Conservation (phyloP, 2,329 filamentous ascomycete genomes). For the Ophiognomonia clavigignenti-juglandacearum region DNA sequence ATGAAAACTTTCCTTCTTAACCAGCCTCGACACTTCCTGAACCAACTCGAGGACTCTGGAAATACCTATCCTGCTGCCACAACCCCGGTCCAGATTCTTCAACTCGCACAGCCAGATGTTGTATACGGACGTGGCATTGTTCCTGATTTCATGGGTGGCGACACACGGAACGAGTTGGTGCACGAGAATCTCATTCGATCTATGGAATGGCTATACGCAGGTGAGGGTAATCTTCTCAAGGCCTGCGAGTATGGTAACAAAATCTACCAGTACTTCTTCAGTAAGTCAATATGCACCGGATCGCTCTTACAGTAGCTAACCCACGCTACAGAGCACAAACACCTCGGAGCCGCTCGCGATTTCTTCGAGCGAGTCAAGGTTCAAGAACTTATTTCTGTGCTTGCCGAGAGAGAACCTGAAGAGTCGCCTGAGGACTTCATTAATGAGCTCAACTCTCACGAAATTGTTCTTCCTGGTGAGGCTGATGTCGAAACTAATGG, state of each 20-base stretch:
- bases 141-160: slow-evolving; percentile 66
- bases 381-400: slow-evolving; percentile 39
- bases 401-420: slow-evolving; percentile 31
- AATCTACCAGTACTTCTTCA: slow-evolving; percentile 78
- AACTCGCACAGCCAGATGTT: slow-evolving; percentile 44
- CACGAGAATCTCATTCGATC: slow-evolving; percentile 65
- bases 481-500: slow-evolving; percentile 25
- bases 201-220: slow-evolving; percentile 78
- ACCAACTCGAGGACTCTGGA: slow-evolving; percentile 37
- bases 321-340: slow-evolving; percentile 36
- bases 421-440: slow-evolving; percentile 39
- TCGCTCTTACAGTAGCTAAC: slow-evolving; percentile 19
- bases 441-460: slow-evolving; percentile 28
- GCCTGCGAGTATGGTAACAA: slow-evolving; percentile 48
- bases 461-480: slow-evolving; percentile 13
- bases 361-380: slow-evolving; percentile 49
- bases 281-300: slow-evolving; percentile 50
- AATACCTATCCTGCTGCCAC: slow-evolving; percentile 35
- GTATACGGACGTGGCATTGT: slow-evolving; percentile 61
- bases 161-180: slow-evolving; percentile 29
- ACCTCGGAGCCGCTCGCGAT: slow-evolving; percentile 49
- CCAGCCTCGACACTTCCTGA: slow-evolving; percentile 52
- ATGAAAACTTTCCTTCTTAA: slow-evolving; percentile 67
- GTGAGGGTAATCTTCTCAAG: slow-evolving; percentile 45
- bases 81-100: slow-evolving; percentile 46